Conservation (phyloP, 331 rosid species). For the Quercus tomentella region DNA sequence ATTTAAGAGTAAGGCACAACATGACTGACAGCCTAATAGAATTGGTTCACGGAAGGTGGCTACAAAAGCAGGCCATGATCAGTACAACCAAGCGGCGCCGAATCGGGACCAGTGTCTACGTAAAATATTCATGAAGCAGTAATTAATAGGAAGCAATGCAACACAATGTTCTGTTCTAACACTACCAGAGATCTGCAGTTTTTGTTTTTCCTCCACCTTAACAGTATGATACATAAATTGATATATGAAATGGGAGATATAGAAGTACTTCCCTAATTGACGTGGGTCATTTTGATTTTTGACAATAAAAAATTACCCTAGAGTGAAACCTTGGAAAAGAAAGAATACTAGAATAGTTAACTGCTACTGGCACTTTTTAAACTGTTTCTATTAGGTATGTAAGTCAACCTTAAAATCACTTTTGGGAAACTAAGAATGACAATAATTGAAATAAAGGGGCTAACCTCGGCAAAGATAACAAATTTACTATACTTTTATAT, state of each 20-base stretch:
- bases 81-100: background rate
- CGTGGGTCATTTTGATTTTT: too few relatives aligned
- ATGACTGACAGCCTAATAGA: background rate
- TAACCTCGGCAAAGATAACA: background rate
- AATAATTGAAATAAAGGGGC: too few relatives aligned
- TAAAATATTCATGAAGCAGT: background rate
- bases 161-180: background rate
- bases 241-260: too few relatives aligned
- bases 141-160: background rate
- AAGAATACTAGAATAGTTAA: too few relatives aligned
- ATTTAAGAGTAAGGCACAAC: background rate
- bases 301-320: too few relatives aligned
- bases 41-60: background rate
- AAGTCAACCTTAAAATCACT: too few relatives aligned
- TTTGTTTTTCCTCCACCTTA: too few relatives aligned
- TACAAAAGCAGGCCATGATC: background rate
- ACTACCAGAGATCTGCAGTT: background rate
- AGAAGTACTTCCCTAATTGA: too few relatives aligned
- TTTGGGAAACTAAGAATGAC: background rate
- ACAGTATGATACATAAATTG: too few relatives aligned
- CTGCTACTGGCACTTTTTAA: background rate
- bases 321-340: too few relatives aligned
- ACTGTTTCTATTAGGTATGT: background rate
- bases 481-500: background rate
- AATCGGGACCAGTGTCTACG: background rate